phyloP scores from a whole-genome alignment of 2,329 filamentous ascomycete genomes.

The Colletotrichum costaricense region DNA sequence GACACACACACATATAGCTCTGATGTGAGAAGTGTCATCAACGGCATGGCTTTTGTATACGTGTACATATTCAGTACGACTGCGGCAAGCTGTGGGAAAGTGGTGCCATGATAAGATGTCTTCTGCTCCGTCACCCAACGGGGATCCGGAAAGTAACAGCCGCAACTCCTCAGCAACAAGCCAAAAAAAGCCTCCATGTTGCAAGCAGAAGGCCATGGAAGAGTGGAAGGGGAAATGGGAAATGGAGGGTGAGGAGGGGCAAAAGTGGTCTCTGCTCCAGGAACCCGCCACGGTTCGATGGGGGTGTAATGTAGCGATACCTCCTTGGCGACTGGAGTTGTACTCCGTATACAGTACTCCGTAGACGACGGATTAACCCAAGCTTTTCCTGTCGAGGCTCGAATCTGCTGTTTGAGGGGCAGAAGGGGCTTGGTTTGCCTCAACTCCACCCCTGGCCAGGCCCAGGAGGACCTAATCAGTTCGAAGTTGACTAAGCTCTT shows the following conservation, averaged over 20 bases:
- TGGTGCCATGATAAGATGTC: slow-evolving; percentile 28
- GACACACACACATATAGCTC: background rate
- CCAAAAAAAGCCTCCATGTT: slow-evolving; percentile 1
- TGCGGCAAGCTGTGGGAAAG: slow-evolving; percentile 18
- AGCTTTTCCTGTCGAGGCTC: slow-evolving; percentile 19
- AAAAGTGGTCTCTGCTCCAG: slow-evolving; percentile 25
- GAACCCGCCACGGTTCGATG: slow-evolving; percentile 26
- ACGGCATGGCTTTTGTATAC: slow-evolving; percentile 4
- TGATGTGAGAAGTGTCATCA: background rate
- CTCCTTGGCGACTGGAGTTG: background rate
- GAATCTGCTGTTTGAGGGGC: background rate
- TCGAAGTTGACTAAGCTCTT: background rate
- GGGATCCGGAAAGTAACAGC: slow-evolving; percentile 25
- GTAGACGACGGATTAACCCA: slow-evolving; percentile 4
- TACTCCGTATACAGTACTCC: too few relatives aligned
- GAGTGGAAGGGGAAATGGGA: slow-evolving; percentile 5
- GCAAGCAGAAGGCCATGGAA: background rate
- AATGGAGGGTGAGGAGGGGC: slow-evolving; percentile 25
- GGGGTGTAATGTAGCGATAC: slow-evolving; percentile 21
- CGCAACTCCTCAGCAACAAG: slow-evolving; percentile 8
- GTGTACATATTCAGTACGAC: slow-evolving; percentile 13
- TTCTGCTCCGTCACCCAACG: slow-evolving; percentile 16
- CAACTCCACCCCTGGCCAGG: slow-evolving; percentile 13
- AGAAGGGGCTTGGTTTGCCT: background rate
- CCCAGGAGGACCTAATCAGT: background rate